phyloP scores from a whole-genome alignment of 345 rosid genomes.

The Euphorbia peplus region DNA sequence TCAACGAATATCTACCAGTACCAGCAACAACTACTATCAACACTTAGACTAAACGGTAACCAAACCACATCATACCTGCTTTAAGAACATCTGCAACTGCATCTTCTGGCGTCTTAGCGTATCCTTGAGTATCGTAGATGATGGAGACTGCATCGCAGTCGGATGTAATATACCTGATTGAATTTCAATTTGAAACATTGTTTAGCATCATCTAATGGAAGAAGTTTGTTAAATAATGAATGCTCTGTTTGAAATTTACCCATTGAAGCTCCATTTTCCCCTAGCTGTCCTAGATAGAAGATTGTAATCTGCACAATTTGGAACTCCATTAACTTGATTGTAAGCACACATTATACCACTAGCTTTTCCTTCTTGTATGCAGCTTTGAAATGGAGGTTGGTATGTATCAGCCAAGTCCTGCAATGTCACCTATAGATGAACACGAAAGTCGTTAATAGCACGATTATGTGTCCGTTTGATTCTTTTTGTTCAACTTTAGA shows the following conservation, averaged over 20 bases:
- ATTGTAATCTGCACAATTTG: constrained; percentile 32
- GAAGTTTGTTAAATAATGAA: not conserved
- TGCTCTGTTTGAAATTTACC: constrained; percentile 34
- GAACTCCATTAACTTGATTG: constrained; percentile 34
- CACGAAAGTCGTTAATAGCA: too few species aligned
- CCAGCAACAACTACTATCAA: too few species aligned
- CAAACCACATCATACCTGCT: constrained; percentile 61
- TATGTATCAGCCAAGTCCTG: constrained; percentile 32
- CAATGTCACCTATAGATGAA: constrained; percentile 18
- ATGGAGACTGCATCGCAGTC: constrained; percentile 85
- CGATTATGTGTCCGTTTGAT: too few species aligned
- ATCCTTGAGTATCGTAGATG: constrained; percentile 55
- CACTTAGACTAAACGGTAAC: too few species aligned
- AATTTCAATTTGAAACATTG: not conserved
- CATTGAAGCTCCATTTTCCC: constrained; percentile 64
- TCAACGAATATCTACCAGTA: too few species aligned
- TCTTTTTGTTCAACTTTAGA: too few species aligned
- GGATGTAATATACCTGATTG: constrained; percentile 69
- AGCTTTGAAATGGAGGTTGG: constrained; percentile 31
- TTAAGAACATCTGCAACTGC: constrained; percentile 75
- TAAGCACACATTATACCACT: constrained; percentile 34
- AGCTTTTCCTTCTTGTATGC: constrained; percentile 30
- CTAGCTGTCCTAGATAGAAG: constrained; percentile 38
- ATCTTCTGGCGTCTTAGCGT: constrained; percentile 72
- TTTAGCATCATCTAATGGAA: not conserved